phyloP scores from a whole-genome alignment of 1,139 yeast genomes.

The Zygotorulaspora mrakii region DNA sequence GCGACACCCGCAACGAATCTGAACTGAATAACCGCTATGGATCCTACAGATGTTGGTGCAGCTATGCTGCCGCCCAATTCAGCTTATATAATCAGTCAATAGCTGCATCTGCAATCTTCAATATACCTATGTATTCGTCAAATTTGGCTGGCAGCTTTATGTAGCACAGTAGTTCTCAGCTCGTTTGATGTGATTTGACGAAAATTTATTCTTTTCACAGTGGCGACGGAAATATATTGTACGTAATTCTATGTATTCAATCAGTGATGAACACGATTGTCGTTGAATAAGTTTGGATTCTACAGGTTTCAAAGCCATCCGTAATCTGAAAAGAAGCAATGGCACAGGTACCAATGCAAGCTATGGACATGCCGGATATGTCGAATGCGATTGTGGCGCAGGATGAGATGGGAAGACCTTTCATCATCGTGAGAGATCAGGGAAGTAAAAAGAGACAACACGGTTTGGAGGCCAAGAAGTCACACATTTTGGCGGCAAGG shows the following conservation, averaged over 20 bases:
- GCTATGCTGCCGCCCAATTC: not conserved
- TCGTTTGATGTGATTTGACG: constrained; percentile 9
- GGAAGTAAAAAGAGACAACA: constrained; percentile 89
- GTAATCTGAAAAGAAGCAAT: constrained; percentile 10
- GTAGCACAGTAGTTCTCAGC: not conserved
- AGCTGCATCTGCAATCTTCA: constrained; percentile 2
- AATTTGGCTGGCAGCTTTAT: constrained; percentile 1
- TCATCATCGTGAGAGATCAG: constrained; percentile 95
- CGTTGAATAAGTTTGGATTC: too few relatives aligned
- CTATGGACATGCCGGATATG: constrained; percentile 83
- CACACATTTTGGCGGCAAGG: constrained; percentile 93
- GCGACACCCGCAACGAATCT: not conserved
- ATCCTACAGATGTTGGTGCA: too few relatives aligned
- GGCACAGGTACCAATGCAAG: constrained; percentile 38
- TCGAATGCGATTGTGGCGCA: constrained; percentile 98
- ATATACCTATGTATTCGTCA: not conserved
- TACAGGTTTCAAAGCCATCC: not conserved
- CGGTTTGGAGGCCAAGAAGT: constrained; percentile 92
- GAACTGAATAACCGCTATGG: too few relatives aligned
- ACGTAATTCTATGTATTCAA: too few relatives aligned
- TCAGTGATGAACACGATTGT: too few relatives aligned
- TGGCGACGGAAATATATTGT: constrained; percentile 1
- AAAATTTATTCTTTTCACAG: constrained; percentile 7
- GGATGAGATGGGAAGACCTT: constrained; percentile 98
- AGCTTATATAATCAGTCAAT: not conserved